Evolutionary conservation across 805 yeast genomes (phyloP).

Genomic region (Wickerhamiella sergipiensis): DNA sequence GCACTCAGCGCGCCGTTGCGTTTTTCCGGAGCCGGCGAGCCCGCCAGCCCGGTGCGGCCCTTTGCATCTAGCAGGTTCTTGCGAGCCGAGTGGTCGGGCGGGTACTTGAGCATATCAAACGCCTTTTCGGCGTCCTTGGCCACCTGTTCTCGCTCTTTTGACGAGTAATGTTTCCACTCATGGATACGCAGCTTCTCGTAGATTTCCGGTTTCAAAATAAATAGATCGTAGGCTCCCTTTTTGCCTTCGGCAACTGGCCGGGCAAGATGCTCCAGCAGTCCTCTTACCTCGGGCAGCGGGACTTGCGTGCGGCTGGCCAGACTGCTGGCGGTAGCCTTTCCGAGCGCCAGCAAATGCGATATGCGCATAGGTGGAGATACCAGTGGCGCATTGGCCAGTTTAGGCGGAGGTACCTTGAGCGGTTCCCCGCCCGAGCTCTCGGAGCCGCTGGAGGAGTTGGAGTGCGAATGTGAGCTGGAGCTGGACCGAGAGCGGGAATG

Average conservation of each 20-base stretch:
- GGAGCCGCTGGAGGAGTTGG: neutral
- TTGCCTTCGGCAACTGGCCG: constrained; percentile 18
- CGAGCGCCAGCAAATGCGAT: constrained; percentile 35
- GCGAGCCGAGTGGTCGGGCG: constrained; percentile 20
- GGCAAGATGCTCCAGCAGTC: constrained; percentile 23
- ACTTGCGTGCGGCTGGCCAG: constrained; percentile 23
- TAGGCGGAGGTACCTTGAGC: neutral
- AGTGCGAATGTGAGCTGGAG: neutral
- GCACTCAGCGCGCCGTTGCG: neutral
- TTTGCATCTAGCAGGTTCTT: constrained; percentile 18
- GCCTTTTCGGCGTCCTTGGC: constrained; percentile 21
- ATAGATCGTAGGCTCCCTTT: constrained; percentile 19
- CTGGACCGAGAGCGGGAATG: neutral
- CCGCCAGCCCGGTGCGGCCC: constrained; percentile 7
- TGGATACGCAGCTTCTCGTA: constrained; percentile 25
- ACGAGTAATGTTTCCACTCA: constrained; percentile 26
- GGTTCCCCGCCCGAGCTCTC: neutral
- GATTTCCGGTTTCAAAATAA: constrained; percentile 18
- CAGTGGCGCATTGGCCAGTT: neutral
- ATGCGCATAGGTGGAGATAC: constrained; percentile 22
- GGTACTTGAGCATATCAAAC: constrained; percentile 19
- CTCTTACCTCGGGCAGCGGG: constrained; percentile 19
- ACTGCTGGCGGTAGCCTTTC: constrained; percentile 29
- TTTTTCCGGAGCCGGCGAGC: neutral
- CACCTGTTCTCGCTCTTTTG: constrained; percentile 21